Percentiles rank a stretch among this genome's conserved stretches.
phyloP scores from a whole-genome alignment of 2,329 filamentous ascomycete genomes.

The Chlorencoelia australis region DNA sequence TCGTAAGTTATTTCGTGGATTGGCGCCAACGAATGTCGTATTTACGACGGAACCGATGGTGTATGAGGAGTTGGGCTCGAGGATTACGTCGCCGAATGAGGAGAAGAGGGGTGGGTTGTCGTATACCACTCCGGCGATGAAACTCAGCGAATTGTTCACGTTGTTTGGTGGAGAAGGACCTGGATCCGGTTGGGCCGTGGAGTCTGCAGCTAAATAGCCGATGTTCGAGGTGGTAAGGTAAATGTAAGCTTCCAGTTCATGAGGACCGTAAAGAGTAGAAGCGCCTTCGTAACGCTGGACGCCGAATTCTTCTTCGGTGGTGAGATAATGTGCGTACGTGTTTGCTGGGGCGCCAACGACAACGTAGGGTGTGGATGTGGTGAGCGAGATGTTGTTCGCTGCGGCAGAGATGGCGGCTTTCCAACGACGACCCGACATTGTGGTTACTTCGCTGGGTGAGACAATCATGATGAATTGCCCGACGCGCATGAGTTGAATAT shows the following conservation, averaged over 20 bases:
- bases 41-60: constrained; percentile 50
- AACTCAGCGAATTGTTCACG: constrained; percentile 58
- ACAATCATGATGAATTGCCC: constrained; percentile 79
- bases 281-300: constrained; percentile 90
- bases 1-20: constrained; percentile 78
- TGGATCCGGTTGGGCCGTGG: constrained; percentile 33
- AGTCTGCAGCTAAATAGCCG: constrained; percentile 47
- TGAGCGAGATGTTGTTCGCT: constrained; percentile 22
- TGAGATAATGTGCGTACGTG: constrained; percentile 70
- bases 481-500: constrained; percentile 75
- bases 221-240: constrained; percentile 67
- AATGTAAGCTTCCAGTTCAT: constrained; percentile 77
- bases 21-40: constrained; percentile 71
- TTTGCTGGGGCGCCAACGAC: constrained; percentile 84
- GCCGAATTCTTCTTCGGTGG: constrained; percentile 68
- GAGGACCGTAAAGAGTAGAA: constrained; percentile 74
- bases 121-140: constrained; percentile 71
- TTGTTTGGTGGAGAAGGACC: constrained; percentile 70
- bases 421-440: constrained; percentile 87
- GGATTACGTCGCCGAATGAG: constrained; percentile 57
- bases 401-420: constrained; percentile 48
- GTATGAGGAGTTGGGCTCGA: constrained; percentile 44
- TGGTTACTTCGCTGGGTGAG: constrained; percentile 76
- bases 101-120: constrained; percentile 57
- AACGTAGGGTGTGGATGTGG: constrained; percentile 49